phyloP scores from a whole-genome alignment of 495 filamentous ascomycete species.

The Clohesyomyces aquaticus region DNA sequence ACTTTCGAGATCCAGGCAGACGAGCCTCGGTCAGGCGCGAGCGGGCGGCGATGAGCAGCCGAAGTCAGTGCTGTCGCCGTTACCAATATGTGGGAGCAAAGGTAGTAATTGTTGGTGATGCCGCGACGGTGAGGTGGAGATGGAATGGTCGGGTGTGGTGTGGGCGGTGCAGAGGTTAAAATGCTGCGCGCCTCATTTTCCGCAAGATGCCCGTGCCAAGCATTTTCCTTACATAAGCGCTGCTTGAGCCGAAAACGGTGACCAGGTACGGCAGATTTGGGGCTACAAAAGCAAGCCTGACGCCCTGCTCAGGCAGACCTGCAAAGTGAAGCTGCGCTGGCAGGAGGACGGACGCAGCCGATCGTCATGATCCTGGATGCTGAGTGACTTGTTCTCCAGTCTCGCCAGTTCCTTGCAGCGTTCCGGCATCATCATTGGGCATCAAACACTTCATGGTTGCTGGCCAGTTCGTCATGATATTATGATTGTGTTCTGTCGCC shows the following conservation, averaged over 20 bases:
- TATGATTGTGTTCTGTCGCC: slow-evolving; percentile 1
- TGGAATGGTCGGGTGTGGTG: neutral
- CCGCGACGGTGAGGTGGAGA: neutral
- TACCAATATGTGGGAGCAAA: neutral
- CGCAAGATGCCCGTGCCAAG: neutral
- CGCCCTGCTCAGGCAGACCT: neutral
- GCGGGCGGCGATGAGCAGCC: neutral
- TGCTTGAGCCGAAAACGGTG: no score
- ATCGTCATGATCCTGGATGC: neutral
- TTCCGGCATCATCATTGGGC: neutral
- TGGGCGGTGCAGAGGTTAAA: neutral
- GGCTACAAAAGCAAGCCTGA: neutral
- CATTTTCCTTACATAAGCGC: neutral
- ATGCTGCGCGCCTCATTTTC: neutral
- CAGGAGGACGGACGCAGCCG: neutral
- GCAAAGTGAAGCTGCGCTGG: neutral
- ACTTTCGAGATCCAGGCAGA: neutral
- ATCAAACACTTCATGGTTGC: neutral
- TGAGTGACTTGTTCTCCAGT: neutral
- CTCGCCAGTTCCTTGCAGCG: neutral
- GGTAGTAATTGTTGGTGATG: neutral
- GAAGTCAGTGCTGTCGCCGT: neutral
- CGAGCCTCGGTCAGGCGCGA: neutral
- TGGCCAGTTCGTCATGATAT: neutral
- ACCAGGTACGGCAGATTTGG: no score